Evolutionary conservation across 495 filamentous ascomycete species (phyloP), one percentile per base, ranked within the genome.

Genomic region (Jackrogersella multiformis): DNA sequence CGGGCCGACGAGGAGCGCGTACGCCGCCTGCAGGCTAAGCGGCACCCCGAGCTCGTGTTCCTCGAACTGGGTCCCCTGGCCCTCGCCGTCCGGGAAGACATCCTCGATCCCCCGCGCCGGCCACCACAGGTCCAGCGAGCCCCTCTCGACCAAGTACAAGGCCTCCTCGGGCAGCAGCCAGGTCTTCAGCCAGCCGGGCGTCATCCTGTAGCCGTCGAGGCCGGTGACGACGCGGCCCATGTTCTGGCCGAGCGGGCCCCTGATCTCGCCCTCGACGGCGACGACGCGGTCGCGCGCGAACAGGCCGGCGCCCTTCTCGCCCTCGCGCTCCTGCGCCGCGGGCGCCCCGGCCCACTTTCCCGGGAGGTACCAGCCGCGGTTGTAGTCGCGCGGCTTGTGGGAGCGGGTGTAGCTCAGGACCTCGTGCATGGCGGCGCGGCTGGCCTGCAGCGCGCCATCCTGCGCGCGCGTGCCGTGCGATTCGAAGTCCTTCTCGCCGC

Each of bases 401-500:
- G 88, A 72, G 28, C 93, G 85, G 3, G 88, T 87, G 57, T 88
- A 87, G 44, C 86, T 83, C 65, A 99, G 85, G 5, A 93, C 94
- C 69, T 92, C 88, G 76, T 94, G 88, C 93, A 99, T 97, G 0
- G 94, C 95, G 56, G 83, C 80, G n/a, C 94, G 87, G 24, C 92
- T 94, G 20, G 90, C 87, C 64, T 88, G 86, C 46, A 99, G 89
- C 21, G 89, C 84, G 52, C 84, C 78, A 65, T 87, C 85, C 77
- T 99, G 95, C 56, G 89, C 86, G 44, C 86, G 80, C 12, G 95
- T 98, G 58, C 90, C 92, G 76, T 98, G 92, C 12, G 91, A 86
- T 77, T 97, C 95, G 76, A 97, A 99, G 80, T 99, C 95, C 76
- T 99, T 99, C 73, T 95, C 91, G 48, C 95, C 95, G 38, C 74